Evolutionary conservation across 352 stramenopile genomes (phyloP).

Genomic region (Blastocystis sp.): DNA sequence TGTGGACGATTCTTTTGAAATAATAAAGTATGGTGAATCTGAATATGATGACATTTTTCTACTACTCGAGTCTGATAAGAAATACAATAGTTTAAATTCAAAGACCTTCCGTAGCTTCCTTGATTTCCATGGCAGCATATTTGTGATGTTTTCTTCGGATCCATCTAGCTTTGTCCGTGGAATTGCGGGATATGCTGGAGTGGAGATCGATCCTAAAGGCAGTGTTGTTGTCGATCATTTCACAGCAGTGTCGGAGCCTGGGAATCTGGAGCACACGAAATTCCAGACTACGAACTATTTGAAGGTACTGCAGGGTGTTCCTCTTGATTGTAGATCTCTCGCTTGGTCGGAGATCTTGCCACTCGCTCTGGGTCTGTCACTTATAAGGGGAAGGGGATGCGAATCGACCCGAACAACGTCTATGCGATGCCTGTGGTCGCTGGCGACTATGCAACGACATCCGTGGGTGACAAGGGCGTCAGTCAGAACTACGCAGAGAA

Average conservation of each 20-base stretch:
- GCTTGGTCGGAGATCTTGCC: background rate
- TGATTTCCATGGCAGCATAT: conserved; percentile 75
- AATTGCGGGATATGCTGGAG: conserved; percentile 76
- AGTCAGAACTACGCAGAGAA: conserved; percentile 63
- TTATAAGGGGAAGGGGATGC: conserved; percentile 75
- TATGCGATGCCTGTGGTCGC: conserved; percentile 74
- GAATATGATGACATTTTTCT: conserved; percentile 81
- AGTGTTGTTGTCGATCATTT: conserved; percentile 79
- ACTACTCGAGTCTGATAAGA: conserved; percentile 71
- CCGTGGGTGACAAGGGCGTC: background rate
- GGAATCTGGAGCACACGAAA: conserved; percentile 74
- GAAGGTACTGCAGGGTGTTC: conserved; percentile 70
- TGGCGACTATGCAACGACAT: conserved; percentile 69
- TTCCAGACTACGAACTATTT: conserved; percentile 72
- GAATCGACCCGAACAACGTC: conserved; percentile 69
- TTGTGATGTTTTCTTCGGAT: conserved; percentile 69
- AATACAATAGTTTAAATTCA: conserved; percentile 68
- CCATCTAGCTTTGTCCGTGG: conserved; percentile 75
- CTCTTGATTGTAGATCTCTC: conserved; percentile 65
- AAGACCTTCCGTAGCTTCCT: conserved; percentile 69
- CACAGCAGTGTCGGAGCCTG: conserved; percentile 67
- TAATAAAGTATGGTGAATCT: conserved; percentile 77
- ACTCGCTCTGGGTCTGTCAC: conserved; percentile 66
- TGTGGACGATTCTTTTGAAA: conserved; percentile 32
- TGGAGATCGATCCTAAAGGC: conserved; percentile 79